Conservation (phyloP, 176 grass and related monocot genomes). For the Secale cereale region DNA sequence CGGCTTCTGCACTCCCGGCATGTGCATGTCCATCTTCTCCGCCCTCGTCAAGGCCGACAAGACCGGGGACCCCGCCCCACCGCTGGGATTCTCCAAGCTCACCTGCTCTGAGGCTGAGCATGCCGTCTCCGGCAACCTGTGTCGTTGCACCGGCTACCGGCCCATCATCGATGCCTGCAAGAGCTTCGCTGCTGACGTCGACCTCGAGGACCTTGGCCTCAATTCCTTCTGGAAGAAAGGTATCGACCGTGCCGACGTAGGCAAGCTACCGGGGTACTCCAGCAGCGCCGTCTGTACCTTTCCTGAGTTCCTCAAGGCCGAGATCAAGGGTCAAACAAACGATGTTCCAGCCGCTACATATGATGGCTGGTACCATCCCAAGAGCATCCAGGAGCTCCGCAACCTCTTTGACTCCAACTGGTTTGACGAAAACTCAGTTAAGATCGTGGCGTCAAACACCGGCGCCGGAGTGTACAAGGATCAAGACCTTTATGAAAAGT, state of each 20-base stretch:
- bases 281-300: slow-evolving; percentile 41
- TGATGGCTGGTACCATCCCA: slow-evolving; percentile 53
- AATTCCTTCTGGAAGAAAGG: slow-evolving; percentile 83
- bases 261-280: slow-evolving; percentile 46
- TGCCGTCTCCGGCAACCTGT: slow-evolving; percentile 74
- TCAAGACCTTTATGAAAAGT: slow-evolving; percentile 46
- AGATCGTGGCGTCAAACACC: slow-evolving; percentile 79
- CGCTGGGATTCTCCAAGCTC: slow-evolving; percentile 66
- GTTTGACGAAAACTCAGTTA: slow-evolving; percentile 37
- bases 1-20: slow-evolving; percentile 89
- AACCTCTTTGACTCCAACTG: slow-evolving; percentile 34
- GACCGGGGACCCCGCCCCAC: slow-evolving; percentile 9
- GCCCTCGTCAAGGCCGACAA: slow-evolving; percentile 69
- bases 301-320: slow-evolving; percentile 75
- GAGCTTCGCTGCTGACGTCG: slow-evolving; percentile 69
- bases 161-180: slow-evolving; percentile 84
- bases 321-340: slow-evolving; percentile 39
- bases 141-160: slow-evolving; percentile 76
- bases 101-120: slow-evolving; percentile 57
- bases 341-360: background rate
- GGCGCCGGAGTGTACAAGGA: slow-evolving; percentile 82
- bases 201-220: slow-evolving; percentile 85
- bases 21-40: slow-evolving; percentile 90
- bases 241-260: background rate
- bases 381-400: slow-evolving; percentile 51